A percentile compares a stretch with the other conserved stretches of the same genome.
phyloP scores from a whole-genome alignment of 768 basidiomycete genomes.

The Amanita rimosa region DNA sequence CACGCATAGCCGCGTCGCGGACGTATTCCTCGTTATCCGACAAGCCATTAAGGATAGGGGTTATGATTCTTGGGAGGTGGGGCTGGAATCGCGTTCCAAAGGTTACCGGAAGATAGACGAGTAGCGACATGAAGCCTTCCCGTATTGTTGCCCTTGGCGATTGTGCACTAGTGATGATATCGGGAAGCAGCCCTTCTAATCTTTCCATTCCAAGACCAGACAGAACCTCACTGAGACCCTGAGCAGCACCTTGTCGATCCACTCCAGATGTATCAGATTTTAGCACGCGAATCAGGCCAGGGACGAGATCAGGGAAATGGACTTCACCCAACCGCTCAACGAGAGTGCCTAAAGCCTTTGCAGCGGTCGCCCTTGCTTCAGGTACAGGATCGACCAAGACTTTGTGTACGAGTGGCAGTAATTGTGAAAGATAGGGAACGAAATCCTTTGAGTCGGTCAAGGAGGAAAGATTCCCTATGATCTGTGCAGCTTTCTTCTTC shows the following conservation, averaged over 20 bases:
- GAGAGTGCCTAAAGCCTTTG: conserved; percentile 92
- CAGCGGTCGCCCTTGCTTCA: conserved; percentile 93
- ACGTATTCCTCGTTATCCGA: conserved; percentile 94
- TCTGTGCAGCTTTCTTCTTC: conserved; percentile 93
- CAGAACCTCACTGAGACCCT: conserved; percentile 91
- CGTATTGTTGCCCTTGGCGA: conserved; percentile 85
- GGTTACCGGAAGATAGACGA: conserved; percentile 91
- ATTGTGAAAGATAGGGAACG: conserved; percentile 81
- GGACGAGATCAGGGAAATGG: conserved; percentile 93
- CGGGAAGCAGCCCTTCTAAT: conserved; percentile 86
- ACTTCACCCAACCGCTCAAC: conserved; percentile 91
- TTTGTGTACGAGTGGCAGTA: conserved; percentile 83
- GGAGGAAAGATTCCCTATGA: conserved; percentile 93
- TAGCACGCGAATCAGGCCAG: conserved; percentile 76
- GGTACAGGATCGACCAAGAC: conserved; percentile 97
- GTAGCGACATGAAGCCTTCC: conserved; percentile 97
- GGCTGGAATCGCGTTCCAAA: conserved; percentile 96
- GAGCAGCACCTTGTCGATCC: conserved; percentile 95
- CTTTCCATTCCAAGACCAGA: conserved; percentile 97
- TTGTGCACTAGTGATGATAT: conserved; percentile 85
- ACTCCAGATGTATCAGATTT: conserved; percentile 92
- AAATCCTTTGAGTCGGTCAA: conserved; percentile 87
- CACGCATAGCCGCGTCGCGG: conserved; percentile 94
- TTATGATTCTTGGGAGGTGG: conserved; percentile 88
- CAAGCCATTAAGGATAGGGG: conserved; percentile 84